phyloP scores from a whole-genome alignment of 2,329 filamentous ascomycete genomes.

The Mollisiaceae sp. region DNA sequence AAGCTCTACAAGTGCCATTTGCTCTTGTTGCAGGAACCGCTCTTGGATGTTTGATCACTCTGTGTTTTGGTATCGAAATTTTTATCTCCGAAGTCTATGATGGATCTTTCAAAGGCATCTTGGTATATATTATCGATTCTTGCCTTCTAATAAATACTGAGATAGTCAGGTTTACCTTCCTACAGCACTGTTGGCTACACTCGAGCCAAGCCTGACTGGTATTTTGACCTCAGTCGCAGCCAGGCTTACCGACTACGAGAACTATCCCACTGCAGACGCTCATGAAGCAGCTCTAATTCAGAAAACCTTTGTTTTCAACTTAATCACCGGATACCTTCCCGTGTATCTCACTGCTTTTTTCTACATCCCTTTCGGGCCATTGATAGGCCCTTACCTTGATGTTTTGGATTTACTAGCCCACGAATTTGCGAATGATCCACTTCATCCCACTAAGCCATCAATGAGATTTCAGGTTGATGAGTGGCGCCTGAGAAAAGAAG shows the following conservation, averaged over 20 bases:
- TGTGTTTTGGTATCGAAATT: neutral
- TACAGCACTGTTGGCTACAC: neutral
- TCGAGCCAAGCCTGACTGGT: neutral
- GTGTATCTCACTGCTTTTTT: slow-evolving; percentile 1
- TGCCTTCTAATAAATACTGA: neutral
- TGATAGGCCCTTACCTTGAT: neutral
- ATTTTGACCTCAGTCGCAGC: neutral
- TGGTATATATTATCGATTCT: neutral
- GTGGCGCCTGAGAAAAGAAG: slow-evolving; percentile 3
- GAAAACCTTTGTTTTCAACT: slow-evolving; percentile 1
- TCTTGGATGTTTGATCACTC: neutral
- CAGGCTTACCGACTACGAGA: slow-evolving; percentile 5
- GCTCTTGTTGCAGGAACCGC: neutral
- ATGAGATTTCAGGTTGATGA: neutral
- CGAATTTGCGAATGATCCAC: slow-evolving; percentile 2
- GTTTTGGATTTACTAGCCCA: neutral
- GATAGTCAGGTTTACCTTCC: neutral
- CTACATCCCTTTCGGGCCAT: neutral
- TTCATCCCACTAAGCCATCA: neutral
- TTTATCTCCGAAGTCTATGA: slow-evolving; percentile 8
- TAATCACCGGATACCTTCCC: slow-evolving; percentile 4
- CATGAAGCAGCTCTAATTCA: slow-evolving; percentile 2
- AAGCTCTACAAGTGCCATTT: neutral
- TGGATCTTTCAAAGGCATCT: neutral
- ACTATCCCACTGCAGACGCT: neutral